Evolutionary conservation across 352 stramenopile species (phyloP).

Genomic region (Aphanomyces invadans): DNA sequence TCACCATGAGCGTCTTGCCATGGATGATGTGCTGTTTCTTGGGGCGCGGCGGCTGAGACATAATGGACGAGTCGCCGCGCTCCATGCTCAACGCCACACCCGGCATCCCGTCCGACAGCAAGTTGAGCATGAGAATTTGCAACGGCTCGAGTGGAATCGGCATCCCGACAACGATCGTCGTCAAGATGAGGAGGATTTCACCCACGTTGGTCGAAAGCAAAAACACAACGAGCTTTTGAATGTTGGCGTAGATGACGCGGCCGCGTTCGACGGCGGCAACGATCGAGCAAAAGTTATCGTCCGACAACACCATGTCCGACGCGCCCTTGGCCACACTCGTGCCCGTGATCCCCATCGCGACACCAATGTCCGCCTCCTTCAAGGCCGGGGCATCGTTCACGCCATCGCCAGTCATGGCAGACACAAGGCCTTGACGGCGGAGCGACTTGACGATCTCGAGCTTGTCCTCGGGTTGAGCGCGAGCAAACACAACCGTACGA

Average conservation of each 20-base stretch:
- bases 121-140: conserved; percentile 64
- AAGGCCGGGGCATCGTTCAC: conserved; percentile 58
- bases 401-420: conserved; percentile 81
- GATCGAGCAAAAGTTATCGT: conserved; percentile 91
- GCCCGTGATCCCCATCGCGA: conserved; percentile 91
- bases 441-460: conserved; percentile 76
- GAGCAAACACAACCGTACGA: conserved; percentile 86
- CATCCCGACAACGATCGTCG: conserved; percentile 54
- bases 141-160: conserved; percentile 62
- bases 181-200: conserved; percentile 41
- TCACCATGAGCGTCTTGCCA: no score
- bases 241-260: conserved; percentile 68
- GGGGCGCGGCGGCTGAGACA: conserved; percentile 40
- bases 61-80: conserved; percentile 46
- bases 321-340: conserved; percentile 85
- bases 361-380: conserved; percentile 86
- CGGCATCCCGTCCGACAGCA: conserved; percentile 71
- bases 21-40: no score
- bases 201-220: conserved; percentile 70
- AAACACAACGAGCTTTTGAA: conserved; percentile 84
- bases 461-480: conserved; percentile 82
- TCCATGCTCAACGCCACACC: conserved; percentile 82
- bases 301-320: conserved; percentile 86
- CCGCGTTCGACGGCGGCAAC: conserved; percentile 54
- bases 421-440: conserved; percentile 47